Evolutionary conservation across 2,329 filamentous ascomycete species (phyloP), one percentile per base, ranked within the genome.

Genomic region (Botrytis galanthina): DNA sequence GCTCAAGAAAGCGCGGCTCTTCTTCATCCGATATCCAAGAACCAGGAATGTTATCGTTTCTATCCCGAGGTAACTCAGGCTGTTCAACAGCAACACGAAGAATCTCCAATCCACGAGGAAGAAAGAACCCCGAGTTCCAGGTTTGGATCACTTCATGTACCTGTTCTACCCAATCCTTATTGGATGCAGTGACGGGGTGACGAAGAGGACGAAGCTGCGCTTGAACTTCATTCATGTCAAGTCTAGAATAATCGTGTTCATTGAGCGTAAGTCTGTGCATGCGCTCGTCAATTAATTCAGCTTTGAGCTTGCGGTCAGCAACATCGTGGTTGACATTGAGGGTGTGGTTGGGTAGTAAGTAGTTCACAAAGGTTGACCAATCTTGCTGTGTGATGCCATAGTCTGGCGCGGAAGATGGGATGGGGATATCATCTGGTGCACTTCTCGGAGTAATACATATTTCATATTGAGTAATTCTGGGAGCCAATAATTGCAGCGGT

Each of bases 361-460:
- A 86, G 76, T 89, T 89, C 63, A 88, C 76, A 79, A 90, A 90
- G 0, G 88, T 89, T 51, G 84, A 83, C 88, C 88, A 90, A 78
- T 90, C 88, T 76, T 87, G 84, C 22, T 81, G 76, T 1, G 81
- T 84, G 20, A 89, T 82, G 70, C 88, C 86, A 57, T 84, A 84
- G 8, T 76, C 76, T 32, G 71, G 37, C 5, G 64, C 46, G 9
- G 57, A 66, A 46, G 72, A 44, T 14, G 75, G 77, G 59, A 77
- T 80, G 46, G 75, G 75, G 14, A 80, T 37, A 54, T 80, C 77
- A 18, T 73, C 62, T 8, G 78, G 77, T 37, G 69, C 48, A 9
- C 74, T 79, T 9, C 26, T 63, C 16, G 70, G 14, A 1, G 73
- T 75, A 4, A 79, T 35, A 22, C 16, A 67, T 9, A 80, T 76